Base-by-base conservation (phyloP, 2,329 filamentous ascomycete genomes). In the Seiridium cupressi region DNA sequence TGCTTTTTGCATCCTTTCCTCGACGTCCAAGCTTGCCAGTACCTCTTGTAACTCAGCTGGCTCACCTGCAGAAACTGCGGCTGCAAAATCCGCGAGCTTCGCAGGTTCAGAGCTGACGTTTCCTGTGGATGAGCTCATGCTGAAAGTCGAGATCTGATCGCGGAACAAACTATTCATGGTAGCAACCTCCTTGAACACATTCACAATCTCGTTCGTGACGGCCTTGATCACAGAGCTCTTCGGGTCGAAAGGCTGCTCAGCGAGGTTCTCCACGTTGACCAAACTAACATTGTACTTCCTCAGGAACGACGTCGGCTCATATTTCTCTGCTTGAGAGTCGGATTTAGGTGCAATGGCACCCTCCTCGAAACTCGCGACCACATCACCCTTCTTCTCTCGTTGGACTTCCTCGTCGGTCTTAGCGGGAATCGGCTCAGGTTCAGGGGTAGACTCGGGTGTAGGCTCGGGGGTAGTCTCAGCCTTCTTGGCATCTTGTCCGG, bases 321-420 rank as follows among this genome's bases (percentile, higher is more conserved):
- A 94, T 65, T 87, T 81, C 61, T 84, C 80, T 7, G 79, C 67
- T 13, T 75, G 65, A 47, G 78, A 69, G 64, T 81, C 85, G 18
- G 78, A 75, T 69, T 81, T 87, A 73, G 82, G 76, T 57, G 90
- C 86, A 3, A 90, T 84, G 4, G 84, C 82, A 26, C 83, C 83
- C 79, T 99, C 95, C 74, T 99, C 95, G 64, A 99, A 98, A 77
- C 93, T 97, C 1, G 95, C 94, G 46, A 98, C 94, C 6, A 98
- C 92, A 73, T 98, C 95, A 3, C 94, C 95, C 74, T 92, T 91
- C 76, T 90, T 92, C 64, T 93, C 89, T 40, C 78, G 74, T 38
- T 77, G 67, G 5, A 76, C 62, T 42, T 85, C 83, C 59, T 86
- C 84, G 58, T 85, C 82, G 0, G 75, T 67, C 69, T 87, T 86